Conservation (phyloP, 2,329 filamentous ascomycete genomes). For the Pestalotiopsis sp. region DNA sequence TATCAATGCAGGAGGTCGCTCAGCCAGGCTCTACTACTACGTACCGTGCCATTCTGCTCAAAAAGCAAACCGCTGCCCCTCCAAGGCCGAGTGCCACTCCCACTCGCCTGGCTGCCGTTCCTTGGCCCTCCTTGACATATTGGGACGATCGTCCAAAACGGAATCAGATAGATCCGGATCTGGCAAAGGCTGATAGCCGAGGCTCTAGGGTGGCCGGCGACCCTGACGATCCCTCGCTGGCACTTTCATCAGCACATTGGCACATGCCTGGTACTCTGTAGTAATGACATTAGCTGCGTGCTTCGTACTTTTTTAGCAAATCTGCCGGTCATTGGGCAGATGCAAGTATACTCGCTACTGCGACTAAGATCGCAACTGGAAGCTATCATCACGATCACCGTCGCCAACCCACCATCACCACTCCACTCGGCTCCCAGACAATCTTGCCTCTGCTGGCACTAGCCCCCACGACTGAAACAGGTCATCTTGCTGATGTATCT, state of each 20-base stretch:
- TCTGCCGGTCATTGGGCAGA: not conserved
- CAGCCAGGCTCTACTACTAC: not conserved
- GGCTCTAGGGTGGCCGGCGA: not conserved
- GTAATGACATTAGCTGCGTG: not conserved
- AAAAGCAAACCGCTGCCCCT: not conserved
- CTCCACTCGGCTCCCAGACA: not conserved
- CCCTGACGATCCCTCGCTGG: not conserved
- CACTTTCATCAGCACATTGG: not conserved
- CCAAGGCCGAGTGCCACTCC: not conserved
- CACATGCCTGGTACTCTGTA: not conserved
- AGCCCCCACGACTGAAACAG: not conserved
- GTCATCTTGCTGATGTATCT: not conserved
- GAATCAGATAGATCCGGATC: not conserved
- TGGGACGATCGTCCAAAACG: not conserved
- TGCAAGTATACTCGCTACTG: not conserved
- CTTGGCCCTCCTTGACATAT: not conserved
- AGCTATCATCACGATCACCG: not conserved
- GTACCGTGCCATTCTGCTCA: not conserved
- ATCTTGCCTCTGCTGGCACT: not conserved
- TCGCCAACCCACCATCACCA: not conserved
- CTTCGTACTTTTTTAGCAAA: not conserved
- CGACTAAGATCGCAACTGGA: not conserved
- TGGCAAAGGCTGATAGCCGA: not conserved
- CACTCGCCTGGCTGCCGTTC: not conserved
- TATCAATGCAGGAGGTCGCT: conserved; percentile 3